Conservation (phyloP, 2,329 filamentous ascomycete genomes). For the Plenodomus tracheiphilus region DNA sequence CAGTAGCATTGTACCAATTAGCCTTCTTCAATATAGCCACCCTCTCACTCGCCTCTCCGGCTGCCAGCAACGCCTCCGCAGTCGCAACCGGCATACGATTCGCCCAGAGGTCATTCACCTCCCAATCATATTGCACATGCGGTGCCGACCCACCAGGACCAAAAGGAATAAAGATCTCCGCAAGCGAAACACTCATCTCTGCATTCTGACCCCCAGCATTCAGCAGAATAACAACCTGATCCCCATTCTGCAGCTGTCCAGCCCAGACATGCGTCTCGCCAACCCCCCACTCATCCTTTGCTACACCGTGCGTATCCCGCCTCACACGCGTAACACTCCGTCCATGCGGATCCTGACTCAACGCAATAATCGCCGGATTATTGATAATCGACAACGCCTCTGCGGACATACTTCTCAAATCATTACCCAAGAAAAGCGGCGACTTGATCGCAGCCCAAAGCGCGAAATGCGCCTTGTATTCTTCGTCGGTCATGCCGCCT, state of each 20-base stretch:
- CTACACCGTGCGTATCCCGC: conserved; percentile 17
- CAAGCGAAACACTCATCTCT: conserved; percentile 24
- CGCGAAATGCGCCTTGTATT: conserved; percentile 47
- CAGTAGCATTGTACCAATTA: conserved; percentile 28
- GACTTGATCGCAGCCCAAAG: conserved; percentile 49
- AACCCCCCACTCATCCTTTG: conserved; percentile 26
- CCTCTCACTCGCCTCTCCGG: conserved; percentile 8
- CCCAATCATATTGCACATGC: conserved; percentile 27
- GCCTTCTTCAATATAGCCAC: conserved; percentile 17
- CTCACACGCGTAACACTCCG: conserved; percentile 26
- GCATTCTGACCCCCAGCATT: conserved; percentile 23
- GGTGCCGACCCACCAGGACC: conserved; percentile 29
- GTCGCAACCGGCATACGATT: conserved; percentile 22
- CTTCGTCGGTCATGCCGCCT: conserved; percentile 32
- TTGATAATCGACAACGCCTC: conserved; percentile 47
- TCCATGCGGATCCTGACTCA: conserved; percentile 30
- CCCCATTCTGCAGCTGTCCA: conserved; percentile 24
- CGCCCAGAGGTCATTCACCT: conserved; percentile 29
- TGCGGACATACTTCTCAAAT: conserved; percentile 44
- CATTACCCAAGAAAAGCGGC: conserved; percentile 50
- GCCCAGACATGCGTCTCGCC: conserved; percentile 32
- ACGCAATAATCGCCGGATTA: conserved; percentile 37
- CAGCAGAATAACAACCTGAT: conserved; percentile 24
- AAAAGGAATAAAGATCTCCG: conserved; percentile 28
- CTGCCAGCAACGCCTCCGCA: conserved; percentile 17